A percentile compares a stretch with the other conserved stretches of the same genome.
Conservation (phyloP, 306 rosid genomes). For the Canavalia ensiformis region DNA sequence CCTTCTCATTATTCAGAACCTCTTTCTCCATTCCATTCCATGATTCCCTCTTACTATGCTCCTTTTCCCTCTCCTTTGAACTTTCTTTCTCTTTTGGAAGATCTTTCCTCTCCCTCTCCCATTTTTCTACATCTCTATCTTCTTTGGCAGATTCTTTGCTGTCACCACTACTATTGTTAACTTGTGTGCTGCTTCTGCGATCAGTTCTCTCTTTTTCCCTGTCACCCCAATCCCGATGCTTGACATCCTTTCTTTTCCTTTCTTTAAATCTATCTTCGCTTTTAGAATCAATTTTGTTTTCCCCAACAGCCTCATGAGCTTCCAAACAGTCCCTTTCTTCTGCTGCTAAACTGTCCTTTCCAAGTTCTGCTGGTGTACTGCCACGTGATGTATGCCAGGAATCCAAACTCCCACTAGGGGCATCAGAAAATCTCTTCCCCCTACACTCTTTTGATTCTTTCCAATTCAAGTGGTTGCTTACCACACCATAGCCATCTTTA, state of each 20-base stretch:
- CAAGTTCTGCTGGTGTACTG: slow-evolving; percentile 68
- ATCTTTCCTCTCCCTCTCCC: slow-evolving; percentile 84
- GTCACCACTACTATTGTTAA: slow-evolving; percentile 62
- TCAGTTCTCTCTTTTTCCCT: slow-evolving; percentile 86
- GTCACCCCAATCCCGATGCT: slow-evolving; percentile 90
- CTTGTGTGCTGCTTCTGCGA: slow-evolving; percentile 65
- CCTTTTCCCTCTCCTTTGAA: slow-evolving; percentile 79
- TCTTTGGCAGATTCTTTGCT: slow-evolving; percentile 75
- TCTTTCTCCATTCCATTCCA: slow-evolving; percentile 80
- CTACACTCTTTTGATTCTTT: slow-evolving; percentile 81
- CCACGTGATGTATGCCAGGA: slow-evolving; percentile 65
- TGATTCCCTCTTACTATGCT: slow-evolving; percentile 72
- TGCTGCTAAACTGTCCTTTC: slow-evolving; percentile 65
- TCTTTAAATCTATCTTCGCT: slow-evolving; percentile 84
- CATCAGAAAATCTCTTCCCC: slow-evolving; percentile 80
- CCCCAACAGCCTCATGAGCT: slow-evolving; percentile 81
- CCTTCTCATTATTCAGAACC: slow-evolving; percentile 70
- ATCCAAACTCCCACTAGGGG: slow-evolving; percentile 64
- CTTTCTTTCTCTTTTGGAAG: slow-evolving; percentile 75
- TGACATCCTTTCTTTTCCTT: slow-evolving; percentile 82
- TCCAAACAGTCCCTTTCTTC: slow-evolving; percentile 74
- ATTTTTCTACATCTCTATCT: slow-evolving; percentile 74
- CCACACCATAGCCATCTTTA: slow-evolving; percentile 64
- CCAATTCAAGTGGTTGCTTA: slow-evolving; percentile 66
- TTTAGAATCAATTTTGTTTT: slow-evolving; percentile 81